These are phyloP conservation scores for Suillus decipiens DNA, from an alignment of 768 basidiomycete species.

Conservation along the genomic window DNA sequence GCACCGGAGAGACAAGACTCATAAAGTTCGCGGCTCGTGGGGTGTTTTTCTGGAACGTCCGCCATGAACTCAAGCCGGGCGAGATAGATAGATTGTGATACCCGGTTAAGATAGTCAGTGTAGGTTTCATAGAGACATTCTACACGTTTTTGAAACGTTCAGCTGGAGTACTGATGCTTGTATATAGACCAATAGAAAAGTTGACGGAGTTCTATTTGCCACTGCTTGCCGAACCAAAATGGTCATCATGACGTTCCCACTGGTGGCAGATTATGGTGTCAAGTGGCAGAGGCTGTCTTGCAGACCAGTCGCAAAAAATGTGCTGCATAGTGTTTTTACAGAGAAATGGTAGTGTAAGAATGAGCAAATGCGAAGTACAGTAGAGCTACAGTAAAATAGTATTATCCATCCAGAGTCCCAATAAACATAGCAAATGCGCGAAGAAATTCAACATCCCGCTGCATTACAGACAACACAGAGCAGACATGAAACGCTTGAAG, in stretches of 20 bases:
- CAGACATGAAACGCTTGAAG: constrained; percentile 1
- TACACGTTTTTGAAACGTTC: constrained; percentile 19
- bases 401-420: constrained; percentile 9
- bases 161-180: constrained; percentile 6
- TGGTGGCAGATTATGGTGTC: not conserved
- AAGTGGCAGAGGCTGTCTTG: not conserved
- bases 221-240: constrained; percentile 27
- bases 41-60: constrained; percentile 26
- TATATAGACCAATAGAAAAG: not conserved
- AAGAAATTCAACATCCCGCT: not conserved
- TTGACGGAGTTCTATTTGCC: constrained; percentile 28
- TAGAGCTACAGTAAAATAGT: constrained; percentile 6
- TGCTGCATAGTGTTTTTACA: not conserved
- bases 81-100: constrained; percentile 17
- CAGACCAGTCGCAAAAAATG: not conserved
- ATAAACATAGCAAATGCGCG: not conserved
- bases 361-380: not conserved
- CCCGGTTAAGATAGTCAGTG: constrained; percentile 16
- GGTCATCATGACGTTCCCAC: not conserved
- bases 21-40: constrained; percentile 51
- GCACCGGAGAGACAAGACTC: constrained; percentile 54
- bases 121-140: constrained; percentile 30
- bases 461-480: not conserved
- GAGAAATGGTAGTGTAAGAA: not conserved
- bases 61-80: constrained; percentile 18